Evolutionary conservation across 768 basidiomycete genomes (phyloP).

Genomic region (Collybiopsis luxurians): DNA sequence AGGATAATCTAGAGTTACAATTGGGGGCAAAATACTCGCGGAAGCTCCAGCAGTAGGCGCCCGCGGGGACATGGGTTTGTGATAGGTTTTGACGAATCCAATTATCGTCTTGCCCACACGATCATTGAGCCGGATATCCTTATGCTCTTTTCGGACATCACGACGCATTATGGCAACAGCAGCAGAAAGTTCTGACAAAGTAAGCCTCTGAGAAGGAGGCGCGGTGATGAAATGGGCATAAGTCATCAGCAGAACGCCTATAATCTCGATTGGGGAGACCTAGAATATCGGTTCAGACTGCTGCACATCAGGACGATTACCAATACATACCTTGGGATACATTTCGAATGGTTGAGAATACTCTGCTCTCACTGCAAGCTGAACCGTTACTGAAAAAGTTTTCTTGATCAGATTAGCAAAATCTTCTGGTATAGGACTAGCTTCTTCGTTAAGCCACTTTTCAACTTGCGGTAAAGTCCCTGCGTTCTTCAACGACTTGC

Average conservation of each 20-base stretch:
- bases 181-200: background rate
- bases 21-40: background rate
- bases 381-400: background rate
- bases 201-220: background rate
- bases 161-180: conserved; percentile 25
- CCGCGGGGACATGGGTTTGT: background rate
- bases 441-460: background rate
- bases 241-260: background rate
- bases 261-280: conserved; percentile 7
- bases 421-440: background rate
- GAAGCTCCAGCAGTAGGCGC: background rate
- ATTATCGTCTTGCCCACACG: conserved; percentile 30
- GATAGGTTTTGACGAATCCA: conserved; percentile 25
- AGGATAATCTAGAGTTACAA: background rate
- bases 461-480: conserved; percentile 5
- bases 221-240: background rate
- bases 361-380: background rate
- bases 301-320: too few relatives aligned
- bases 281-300: too few relatives aligned
- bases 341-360: background rate
- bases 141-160: conserved; percentile 32
- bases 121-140: conserved; percentile 40
- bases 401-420: background rate
- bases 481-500: background rate
- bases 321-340: background rate